These are phyloP conservation scores for Candida cerambycidarum DNA, from an alignment of 805 yeast genomes.

Conservation along the genomic window DNA sequence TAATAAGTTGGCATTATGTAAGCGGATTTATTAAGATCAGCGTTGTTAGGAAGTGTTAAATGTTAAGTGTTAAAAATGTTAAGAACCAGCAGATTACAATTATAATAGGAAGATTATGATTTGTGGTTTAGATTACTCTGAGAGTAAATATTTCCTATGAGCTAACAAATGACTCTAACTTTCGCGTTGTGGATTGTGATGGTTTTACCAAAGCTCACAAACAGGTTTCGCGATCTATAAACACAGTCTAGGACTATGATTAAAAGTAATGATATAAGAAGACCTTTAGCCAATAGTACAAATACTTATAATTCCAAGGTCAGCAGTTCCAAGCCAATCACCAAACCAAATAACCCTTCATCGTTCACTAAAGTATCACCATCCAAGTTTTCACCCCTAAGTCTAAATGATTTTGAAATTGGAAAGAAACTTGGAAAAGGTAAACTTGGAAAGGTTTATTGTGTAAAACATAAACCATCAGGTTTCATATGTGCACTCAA, in stretches of 20 bases:
- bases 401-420: slow-evolving; percentile 70
- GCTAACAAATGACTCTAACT: too few relatives aligned
- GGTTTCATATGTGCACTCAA: slow-evolving; percentile 89
- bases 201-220: too few relatives aligned
- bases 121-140: too few relatives aligned
- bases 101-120: too few relatives aligned
- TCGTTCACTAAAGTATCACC: not conserved
- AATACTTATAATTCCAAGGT: not conserved
- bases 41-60: too few relatives aligned
- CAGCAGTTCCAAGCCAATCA: not conserved
- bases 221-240: slow-evolving; percentile 3
- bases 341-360: not conserved
- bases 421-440: slow-evolving; percentile 91
- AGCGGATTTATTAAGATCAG: too few relatives aligned
- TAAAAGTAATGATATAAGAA: not conserved
- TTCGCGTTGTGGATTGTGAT: too few relatives aligned
- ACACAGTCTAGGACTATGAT: slow-evolving; percentile 2
- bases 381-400: slow-evolving; percentile 1
- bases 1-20: too few relatives aligned
- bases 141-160: too few relatives aligned
- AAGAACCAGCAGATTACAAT: too few relatives aligned
- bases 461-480: slow-evolving; percentile 71
- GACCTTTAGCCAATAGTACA: slow-evolving; percentile 1
- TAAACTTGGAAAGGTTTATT: slow-evolving; percentile 88
- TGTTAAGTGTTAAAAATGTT: too few relatives aligned